These are phyloP conservation scores for Trichoderma cornu-damae DNA, from an alignment of 2,329 filamentous ascomycete species.

Conservation along the genomic window DNA sequence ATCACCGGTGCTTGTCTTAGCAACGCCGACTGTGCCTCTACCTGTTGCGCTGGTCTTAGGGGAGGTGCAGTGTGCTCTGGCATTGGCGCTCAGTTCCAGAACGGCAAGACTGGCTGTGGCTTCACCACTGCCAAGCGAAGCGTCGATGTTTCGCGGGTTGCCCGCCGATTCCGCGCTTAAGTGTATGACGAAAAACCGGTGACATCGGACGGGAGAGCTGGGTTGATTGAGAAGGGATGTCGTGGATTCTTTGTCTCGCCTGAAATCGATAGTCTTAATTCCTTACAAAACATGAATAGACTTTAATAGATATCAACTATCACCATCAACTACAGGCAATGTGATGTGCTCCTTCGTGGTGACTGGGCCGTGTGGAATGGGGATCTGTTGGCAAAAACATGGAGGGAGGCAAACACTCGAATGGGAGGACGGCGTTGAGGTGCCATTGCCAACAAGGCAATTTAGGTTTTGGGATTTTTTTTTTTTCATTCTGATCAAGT, in stretches of 20 bases:
- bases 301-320: constrained; percentile 14
- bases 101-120: constrained; percentile 33
- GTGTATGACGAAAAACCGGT: neutral
- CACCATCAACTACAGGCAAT: neutral
- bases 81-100: constrained; percentile 29
- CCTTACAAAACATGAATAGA: constrained; percentile 1
- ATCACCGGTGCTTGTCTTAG: constrained; percentile 27
- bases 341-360: neutral
- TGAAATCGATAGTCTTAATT: constrained; percentile 13
- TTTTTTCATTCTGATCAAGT: neutral
- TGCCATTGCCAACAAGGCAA: too few species aligned
- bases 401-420: too few species aligned
- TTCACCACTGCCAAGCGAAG: constrained; percentile 23
- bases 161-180: constrained; percentile 10
- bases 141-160: neutral
- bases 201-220: neutral
- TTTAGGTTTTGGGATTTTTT: neutral
- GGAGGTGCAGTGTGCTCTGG: constrained; percentile 14
- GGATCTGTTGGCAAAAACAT: too few species aligned
- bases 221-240: neutral
- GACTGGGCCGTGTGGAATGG: neutral
- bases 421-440: too few species aligned
- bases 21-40: constrained; percentile 29
- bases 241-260: neutral
- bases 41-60: constrained; percentile 27